Conservation (phyloP, 2,329 filamentous ascomycete species). For the Mariannaea sp. region DNA sequence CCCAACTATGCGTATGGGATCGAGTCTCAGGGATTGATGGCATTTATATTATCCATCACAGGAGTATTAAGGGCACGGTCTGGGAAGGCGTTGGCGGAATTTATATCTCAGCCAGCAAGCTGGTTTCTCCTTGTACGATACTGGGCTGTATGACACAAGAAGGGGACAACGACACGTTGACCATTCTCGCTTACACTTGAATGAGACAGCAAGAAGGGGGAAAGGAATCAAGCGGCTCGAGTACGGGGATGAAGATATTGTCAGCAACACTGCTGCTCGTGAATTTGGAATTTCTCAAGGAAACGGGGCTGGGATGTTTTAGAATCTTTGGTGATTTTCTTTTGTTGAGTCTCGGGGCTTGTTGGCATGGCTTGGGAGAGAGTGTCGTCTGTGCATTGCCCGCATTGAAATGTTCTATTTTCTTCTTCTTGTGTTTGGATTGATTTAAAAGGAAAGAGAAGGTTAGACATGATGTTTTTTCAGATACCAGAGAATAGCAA, state of each 20-base stretch:
- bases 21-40: constrained; percentile 24
- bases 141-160: constrained; percentile 32
- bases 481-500: constrained; percentile 15
- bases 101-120: constrained; percentile 34
- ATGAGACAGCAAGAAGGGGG: background rate
- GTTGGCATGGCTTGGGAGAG: constrained; percentile 7
- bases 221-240: constrained; percentile 3
- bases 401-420: background rate
- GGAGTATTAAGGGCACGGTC: constrained; percentile 38
- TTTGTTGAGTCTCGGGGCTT: constrained; percentile 34
- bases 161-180: constrained; percentile 18
- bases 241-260: constrained; percentile 10
- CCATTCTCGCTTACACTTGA: background rate
- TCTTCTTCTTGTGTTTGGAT: too few species aligned
- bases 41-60: constrained; percentile 33
- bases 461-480: constrained; percentile 25
- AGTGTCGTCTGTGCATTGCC: constrained; percentile 6
- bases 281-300: constrained; percentile 18
- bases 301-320: constrained; percentile 25
- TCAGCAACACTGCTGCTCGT: constrained; percentile 13
- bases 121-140: constrained; percentile 41
- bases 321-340: constrained; percentile 25
- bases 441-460: constrained; percentile 20
- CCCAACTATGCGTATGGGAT: constrained; percentile 26
- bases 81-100: constrained; percentile 38